Base-by-base conservation (phyloP, 768 basidiomycete genomes). In the Boletus barrowsii region DNA sequence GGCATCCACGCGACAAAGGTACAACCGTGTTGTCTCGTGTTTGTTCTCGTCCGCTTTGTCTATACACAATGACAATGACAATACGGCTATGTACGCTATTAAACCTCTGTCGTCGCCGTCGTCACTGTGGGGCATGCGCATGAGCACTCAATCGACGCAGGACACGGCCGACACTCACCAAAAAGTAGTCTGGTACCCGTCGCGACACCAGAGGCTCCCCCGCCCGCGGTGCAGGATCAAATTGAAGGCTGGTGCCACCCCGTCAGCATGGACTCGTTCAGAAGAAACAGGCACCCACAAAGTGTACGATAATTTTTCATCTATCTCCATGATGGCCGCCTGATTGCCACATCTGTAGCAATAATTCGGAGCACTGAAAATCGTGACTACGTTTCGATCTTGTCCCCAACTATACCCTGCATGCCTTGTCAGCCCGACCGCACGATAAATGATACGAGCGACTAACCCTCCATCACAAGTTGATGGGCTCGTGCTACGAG, bases 331-430 rank as follows among this genome's bases (percentile, higher is more conserved):
- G 72, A 99, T 99, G 47, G 97, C 97, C 51, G 97, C 97, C 68
- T 98, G 97, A 72, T 99, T 99, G 50, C 97, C 97, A 71, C 97
- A 99, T 71, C 97, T 82, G 79, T 99, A 99, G 76, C 96, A 99
- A 74, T 98, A 99, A 76, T 99, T 99, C 41, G 97, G 97, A 62
- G 97, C 97, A 60, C 95, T 98, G 80, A 98, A 99, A 69, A 99
- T 98, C 41, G 96, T 99, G 61, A 99, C 96, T 22, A 99, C 96
- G 71, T 98, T 98, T 73, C 93, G 84, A 76, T 98, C 96, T 75
- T 98, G 96, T 55, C 94, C 93, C 96, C 96, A 98, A 70, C 93
- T 97, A 72, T 91, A 90, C 43, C 89, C 88, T 90, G 54, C 44
- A 18, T 32, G 3, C 36, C 30, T 5, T 14, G 47, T 55, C 46